Evolutionary conservation across 345 rosid genomes (phyloP).

Genomic region (Camelina hispida): DNA sequence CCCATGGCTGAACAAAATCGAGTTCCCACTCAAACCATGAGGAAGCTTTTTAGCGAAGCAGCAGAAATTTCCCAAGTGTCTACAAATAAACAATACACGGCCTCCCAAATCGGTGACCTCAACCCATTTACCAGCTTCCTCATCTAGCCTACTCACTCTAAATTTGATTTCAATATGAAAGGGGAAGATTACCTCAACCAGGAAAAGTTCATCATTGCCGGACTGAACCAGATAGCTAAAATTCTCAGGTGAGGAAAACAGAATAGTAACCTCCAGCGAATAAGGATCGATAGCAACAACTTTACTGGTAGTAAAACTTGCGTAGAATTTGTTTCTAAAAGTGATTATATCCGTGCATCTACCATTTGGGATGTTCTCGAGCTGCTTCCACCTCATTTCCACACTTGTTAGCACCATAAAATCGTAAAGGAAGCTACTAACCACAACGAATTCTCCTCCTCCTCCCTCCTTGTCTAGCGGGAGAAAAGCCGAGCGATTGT

Average conservation of each 20-base stretch:
- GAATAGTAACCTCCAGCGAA: not conserved
- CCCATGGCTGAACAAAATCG: not conserved
- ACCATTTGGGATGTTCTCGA: not conserved
- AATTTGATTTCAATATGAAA: no score
- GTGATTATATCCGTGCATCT: not conserved
- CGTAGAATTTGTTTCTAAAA: not conserved
- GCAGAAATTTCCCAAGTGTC: not conserved
- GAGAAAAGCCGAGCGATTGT: not conserved
- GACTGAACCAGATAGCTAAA: not conserved
- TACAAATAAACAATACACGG: not conserved
- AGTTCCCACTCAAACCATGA: not conserved
- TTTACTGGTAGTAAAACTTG: not conserved
- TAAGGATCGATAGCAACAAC: not conserved
- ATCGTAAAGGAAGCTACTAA: not conserved
- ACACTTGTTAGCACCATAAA: not conserved
- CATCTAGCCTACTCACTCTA: not conserved
- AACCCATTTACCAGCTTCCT: not conserved
- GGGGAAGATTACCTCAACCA: not conserved
- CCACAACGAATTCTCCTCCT: not conserved
- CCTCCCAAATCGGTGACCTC: not conserved
- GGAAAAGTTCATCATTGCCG: not conserved
- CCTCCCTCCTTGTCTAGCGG: not conserved
- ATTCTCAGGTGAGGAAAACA: not conserved
- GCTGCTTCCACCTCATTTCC: not conserved
- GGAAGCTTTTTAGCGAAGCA: not conserved